Percentiles rank a stretch among this genome's conserved stretches.
phyloP scores from a whole-genome alignment of 1,139 yeast genomes.

The Nakaseomyces delphensis region DNA sequence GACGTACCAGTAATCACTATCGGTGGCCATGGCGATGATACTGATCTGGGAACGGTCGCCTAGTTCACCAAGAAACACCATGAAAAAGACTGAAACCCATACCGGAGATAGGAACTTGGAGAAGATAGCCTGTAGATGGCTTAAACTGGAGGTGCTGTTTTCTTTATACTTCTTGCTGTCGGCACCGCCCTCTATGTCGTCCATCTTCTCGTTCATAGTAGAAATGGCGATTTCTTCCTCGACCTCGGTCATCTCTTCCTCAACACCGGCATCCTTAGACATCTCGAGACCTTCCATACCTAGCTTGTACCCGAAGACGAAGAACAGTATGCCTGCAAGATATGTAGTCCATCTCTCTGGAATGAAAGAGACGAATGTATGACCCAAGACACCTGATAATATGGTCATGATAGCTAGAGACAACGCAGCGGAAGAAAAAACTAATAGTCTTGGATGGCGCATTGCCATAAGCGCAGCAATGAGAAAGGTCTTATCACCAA shows the following conservation, averaged over 20 bases:
- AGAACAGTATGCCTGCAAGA: conserved; percentile 69
- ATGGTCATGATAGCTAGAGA: conserved; percentile 87
- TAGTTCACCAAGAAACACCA: conserved; percentile 98
- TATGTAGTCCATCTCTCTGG: conserved; percentile 75
- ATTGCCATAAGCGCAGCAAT: conserved; percentile 98
- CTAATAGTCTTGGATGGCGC: conserved; percentile 77
- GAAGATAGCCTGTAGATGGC: conserved; percentile 41
- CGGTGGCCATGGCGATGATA: conserved; percentile 98
- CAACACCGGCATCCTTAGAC: conserved; percentile 79
- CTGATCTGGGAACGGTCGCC: conserved; percentile 98
- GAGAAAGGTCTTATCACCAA: conserved; percentile 93
- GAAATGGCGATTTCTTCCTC: conserved; percentile 80
- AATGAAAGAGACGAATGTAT: conserved; percentile 74
- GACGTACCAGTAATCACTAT: conserved; percentile 84
- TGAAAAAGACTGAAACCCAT: conserved; percentile 89
- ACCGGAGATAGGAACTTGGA: conserved; percentile 69
- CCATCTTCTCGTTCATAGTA: conserved; percentile 45
- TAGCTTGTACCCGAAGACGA: conserved; percentile 74
- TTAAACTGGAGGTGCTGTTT: conserved; percentile 8
- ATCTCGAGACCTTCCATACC: conserved; percentile 72
- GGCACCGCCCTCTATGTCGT: conserved; percentile 51
- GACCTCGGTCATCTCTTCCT: conserved; percentile 92
- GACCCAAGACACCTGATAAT: conserved; percentile 85
- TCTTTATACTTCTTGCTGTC: conserved; percentile 11
- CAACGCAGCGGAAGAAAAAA: conserved; percentile 79